A percentile compares a stretch with the other conserved stretches of the same genome.
phyloP scores from a whole-genome alignment of 345 rosid species.

The Microthlaspi erraticum region DNA sequence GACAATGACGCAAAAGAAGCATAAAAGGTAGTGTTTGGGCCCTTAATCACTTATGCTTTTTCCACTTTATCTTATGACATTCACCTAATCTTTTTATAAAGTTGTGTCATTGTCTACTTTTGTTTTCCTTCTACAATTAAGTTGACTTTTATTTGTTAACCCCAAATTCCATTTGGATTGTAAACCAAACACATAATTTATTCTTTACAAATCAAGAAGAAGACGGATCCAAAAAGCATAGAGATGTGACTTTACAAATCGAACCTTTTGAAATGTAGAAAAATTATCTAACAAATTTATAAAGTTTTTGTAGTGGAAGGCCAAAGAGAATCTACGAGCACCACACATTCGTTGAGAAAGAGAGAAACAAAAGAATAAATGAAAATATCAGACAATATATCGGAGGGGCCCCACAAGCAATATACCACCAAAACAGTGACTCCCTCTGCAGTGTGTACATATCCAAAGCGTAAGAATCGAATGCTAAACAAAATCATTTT shows the following conservation, averaged over 20 bases:
- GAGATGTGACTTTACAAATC: constrained; percentile 15
- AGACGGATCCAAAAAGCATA: constrained; percentile 10
- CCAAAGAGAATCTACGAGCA: constrained; percentile 18
- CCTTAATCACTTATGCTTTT: constrained; percentile 37
- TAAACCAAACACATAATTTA: neutral
- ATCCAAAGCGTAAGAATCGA: constrained; percentile 38
- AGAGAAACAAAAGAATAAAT: neutral
- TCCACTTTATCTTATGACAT: constrained; percentile 37
- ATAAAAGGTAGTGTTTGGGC: constrained; percentile 30
- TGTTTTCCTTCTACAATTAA: constrained; percentile 4
- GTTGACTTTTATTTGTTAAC: constrained; percentile 33
- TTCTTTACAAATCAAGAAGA: neutral
- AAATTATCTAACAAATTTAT: neutral
- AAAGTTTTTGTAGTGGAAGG: constrained; percentile 1
- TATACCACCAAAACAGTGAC: constrained; percentile 41
- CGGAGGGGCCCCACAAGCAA: constrained; percentile 31
- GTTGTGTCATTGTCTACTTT: constrained; percentile 32
- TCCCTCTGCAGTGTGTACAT: constrained; percentile 30
- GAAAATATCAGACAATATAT: constrained; percentile 41
- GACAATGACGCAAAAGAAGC: constrained; percentile 37
- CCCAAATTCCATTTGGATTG: constrained; percentile 13
- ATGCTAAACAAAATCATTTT: neutral
- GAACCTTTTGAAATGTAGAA: neutral
- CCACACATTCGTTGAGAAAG: constrained; percentile 12
- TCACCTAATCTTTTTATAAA: constrained; percentile 42